Evolutionary conservation across 371 early-diverging fungal genomes (phyloP).

Genomic region (Chytridiales sp.): DNA sequence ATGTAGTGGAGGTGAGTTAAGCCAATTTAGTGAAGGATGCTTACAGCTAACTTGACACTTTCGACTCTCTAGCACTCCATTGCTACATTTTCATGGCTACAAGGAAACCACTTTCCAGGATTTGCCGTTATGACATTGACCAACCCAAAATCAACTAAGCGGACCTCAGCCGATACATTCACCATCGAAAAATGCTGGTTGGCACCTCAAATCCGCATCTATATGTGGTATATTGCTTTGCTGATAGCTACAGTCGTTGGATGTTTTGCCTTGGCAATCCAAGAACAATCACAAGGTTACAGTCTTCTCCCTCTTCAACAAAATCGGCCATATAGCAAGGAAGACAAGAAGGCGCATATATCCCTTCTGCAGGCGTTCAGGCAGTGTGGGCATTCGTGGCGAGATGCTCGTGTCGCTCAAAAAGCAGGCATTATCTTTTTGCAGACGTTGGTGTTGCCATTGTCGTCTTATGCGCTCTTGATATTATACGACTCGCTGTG

Average conservation of each 20-base stretch:
- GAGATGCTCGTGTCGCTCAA: too few species aligned
- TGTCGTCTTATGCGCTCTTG: too few species aligned
- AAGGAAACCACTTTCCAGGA: constrained; percentile 58
- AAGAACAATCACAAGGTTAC: too few species aligned
- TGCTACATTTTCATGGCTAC: constrained; percentile 59
- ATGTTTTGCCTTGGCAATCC: constrained; percentile 4
- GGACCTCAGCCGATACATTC: constrained; percentile 3
- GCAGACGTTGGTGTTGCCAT: too few species aligned
- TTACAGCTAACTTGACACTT: background rate
- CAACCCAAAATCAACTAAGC: constrained; percentile 1
- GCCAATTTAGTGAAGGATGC: background rate
- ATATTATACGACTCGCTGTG: too few species aligned
- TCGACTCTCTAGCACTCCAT: constrained; percentile 45
- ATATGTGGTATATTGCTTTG: constrained; percentile 40
- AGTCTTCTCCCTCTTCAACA: too few species aligned
- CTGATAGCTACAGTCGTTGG: constrained; percentile 19
- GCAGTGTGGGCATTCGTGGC: too few species aligned
- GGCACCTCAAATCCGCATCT: constrained; percentile 52
- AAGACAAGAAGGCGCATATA: too few species aligned
- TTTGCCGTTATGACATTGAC: constrained; percentile 50
- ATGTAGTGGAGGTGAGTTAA: constrained; percentile 11
- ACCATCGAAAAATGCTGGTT: constrained; percentile 42
- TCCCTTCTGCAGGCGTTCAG: too few species aligned
- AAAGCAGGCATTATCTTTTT: too few species aligned
- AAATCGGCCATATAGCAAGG: too few species aligned